A percentile compares a stretch with the other conserved stretches of the same genome.
Conservation (phyloP, 805 yeast species). For the Candida krabiensis region DNA sequence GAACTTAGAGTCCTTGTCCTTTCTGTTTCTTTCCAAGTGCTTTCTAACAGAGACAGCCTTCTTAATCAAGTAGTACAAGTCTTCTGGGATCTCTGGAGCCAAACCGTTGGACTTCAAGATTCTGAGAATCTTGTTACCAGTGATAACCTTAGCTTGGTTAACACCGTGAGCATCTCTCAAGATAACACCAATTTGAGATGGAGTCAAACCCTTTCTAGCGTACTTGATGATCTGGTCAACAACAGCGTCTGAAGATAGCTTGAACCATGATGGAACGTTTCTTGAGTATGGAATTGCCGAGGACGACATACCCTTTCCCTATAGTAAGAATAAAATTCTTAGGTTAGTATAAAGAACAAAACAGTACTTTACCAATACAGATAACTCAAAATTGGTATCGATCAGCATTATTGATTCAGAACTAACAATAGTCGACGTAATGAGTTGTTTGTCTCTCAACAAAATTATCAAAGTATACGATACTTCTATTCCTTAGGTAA, state of each 20-base stretch:
- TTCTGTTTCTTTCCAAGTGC: slow-evolving; percentile 99
- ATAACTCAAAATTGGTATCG: slow-evolving; percentile 49
- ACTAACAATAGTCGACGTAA: no score
- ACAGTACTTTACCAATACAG: slow-evolving; percentile 32
- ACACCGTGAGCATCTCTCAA: slow-evolving; percentile 99
- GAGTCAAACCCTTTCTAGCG: slow-evolving; percentile 99
- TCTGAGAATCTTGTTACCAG: slow-evolving; percentile 99
- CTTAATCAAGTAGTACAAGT: slow-evolving; percentile 97
- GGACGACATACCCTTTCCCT: slow-evolving; percentile 99
- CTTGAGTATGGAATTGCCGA: slow-evolving; percentile 99
- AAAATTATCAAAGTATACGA: no score
- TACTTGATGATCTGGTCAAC: slow-evolving; percentile 98
- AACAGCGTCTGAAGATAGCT: slow-evolving; percentile 90
- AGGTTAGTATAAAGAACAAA: slow-evolving; percentile 41
- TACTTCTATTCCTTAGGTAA: slow-evolving; percentile 2
- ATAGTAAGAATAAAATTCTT: slow-evolving; percentile 19
- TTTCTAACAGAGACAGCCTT: slow-evolving; percentile 99
- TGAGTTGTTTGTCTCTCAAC: no score
- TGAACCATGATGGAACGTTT: slow-evolving; percentile 99
- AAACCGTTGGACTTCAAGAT: slow-evolving; percentile 99
- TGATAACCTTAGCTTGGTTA: slow-evolving; percentile 93
- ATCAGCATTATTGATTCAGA: slow-evolving; percentile 37
- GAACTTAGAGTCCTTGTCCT: slow-evolving; percentile 99
- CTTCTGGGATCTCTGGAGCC: slow-evolving; percentile 99
- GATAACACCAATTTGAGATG: slow-evolving; percentile 99